Conservation (phyloP, 163 green algal genomes). For the Scenedesmus sp. region DNA sequence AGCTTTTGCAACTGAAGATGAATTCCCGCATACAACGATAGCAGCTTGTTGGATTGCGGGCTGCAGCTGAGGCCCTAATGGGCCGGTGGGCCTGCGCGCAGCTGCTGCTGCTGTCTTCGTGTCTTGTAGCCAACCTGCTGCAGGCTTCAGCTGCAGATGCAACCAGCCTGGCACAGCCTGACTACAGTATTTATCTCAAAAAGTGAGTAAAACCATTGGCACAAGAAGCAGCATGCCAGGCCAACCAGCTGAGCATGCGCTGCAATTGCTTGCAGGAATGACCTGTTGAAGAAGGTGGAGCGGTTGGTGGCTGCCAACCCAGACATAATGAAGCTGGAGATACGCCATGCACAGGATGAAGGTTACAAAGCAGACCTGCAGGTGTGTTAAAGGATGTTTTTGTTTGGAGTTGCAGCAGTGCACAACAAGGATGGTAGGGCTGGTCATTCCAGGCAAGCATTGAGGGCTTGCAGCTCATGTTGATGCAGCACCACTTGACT, state of each 20-base stretch:
- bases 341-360: slow-evolving; percentile 56
- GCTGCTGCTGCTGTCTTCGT: slow-evolving; percentile 1
- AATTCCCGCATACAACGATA: not conserved
- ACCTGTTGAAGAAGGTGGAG: slow-evolving; percentile 70
- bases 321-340: slow-evolving; percentile 62
- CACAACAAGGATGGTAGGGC: not conserved
- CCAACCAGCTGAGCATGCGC: not conserved
- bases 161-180: slow-evolving; percentile 55
- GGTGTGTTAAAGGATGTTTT: slow-evolving; percentile 46
- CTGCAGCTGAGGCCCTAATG: not conserved
- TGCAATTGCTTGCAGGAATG: slow-evolving; percentile 60
- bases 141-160: not conserved
- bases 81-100: not conserved
- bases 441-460: not conserved
- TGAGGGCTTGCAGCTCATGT: not conserved
- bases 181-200: slow-evolving; percentile 83
- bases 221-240: not conserved
- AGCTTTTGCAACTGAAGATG: no score
- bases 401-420: not conserved
- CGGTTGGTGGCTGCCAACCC: slow-evolving; percentile 64
- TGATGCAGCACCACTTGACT: not conserved
- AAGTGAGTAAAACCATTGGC: slow-evolving; percentile 56
- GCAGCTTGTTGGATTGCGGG: not conserved
- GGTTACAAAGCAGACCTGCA: slow-evolving; percentile 68
- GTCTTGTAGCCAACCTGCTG: not conserved